Evolutionary conservation across 1,284 basidiomycete genomes (phyloP), one percentile per base, ranked within the genome.

Genomic region (Taiwanofungus camphoratus): DNA sequence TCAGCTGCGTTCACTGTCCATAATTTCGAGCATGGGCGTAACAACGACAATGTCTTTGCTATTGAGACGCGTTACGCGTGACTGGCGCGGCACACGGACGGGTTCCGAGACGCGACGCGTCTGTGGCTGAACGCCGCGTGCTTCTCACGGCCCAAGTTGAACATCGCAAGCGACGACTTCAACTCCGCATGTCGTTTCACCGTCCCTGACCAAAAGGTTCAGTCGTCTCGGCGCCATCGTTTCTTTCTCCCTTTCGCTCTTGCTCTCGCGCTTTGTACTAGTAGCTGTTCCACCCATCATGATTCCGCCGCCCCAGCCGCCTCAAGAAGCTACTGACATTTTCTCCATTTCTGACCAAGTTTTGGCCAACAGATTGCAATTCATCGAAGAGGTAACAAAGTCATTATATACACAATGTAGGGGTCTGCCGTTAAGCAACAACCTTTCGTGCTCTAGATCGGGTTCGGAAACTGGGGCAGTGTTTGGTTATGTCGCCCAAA

Each of bases 391-490:
- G 73, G 86, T 82, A 30, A 16, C 7, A 15, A 46, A 29, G 24
- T 48, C 20, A 47, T 36, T n/a, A 20, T 30, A 9, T 36, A 27
- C 42, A 27, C 24, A 33, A 30, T 16, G 26, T 41, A 26, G 29
- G 38, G 11, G 40, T 34, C 37, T n/a, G n/a, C n/a, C n/a, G n/a
- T n/a, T n/a, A n/a, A n/a, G 20, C 27, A 18, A 24, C 41, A 41
- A 16, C 41, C 29, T 37, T 44, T 27, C 27, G 37, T 6, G n/a
- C 13, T 18, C 35, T 4, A 90, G 83, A 84, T 89, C 66, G 87
- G 87, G 19, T 89, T 77, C 60, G 88, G 88, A 29, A 91, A 91
- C 65, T 92, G 88, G 88, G 87, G 87, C 37, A 85, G 82, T 56
- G 85, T 88, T 44, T 88, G 85, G 85, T 62, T 84, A 52, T 86